These are phyloP conservation scores for Neurospora intermedia DNA, from an alignment of 495 filamentous ascomycete species.

Conservation along the genomic window DNA sequence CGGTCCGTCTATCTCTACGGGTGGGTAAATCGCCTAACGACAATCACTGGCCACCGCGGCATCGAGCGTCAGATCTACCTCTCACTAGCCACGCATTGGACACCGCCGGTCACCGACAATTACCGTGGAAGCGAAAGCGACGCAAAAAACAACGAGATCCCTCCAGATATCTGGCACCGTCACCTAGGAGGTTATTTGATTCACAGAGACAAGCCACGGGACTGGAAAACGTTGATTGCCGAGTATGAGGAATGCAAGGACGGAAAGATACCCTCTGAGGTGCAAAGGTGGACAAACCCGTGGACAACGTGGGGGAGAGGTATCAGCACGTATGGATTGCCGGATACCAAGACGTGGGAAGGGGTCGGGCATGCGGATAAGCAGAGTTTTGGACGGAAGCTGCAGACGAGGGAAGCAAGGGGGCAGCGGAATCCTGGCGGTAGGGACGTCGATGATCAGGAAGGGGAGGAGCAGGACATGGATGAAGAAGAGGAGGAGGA, in stretches of 20 bases:
- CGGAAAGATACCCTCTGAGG: conserved; percentile 13
- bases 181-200: conserved; percentile 22
- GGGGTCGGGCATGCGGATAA: conserved; percentile 23
- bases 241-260: neutral
- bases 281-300: conserved; percentile 19
- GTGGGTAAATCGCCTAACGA: conserved; percentile 17
- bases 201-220: conserved; percentile 23
- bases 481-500: neutral
- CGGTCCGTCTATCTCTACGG: conserved; percentile 23
- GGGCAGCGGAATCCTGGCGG: neutral
- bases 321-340: conserved; percentile 22
- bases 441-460: too few relatives aligned
- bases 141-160: conserved; percentile 4
- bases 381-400: conserved; percentile 14
- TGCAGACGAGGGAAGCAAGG: conserved; percentile 7
- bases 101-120: neutral
- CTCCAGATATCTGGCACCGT: conserved; percentile 22
- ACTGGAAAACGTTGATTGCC: conserved; percentile 17
- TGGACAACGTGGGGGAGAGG: conserved; percentile 26
- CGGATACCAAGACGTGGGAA: conserved; percentile 26
- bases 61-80: conserved; percentile 21
- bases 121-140: neutral
- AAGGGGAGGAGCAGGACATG: neutral
- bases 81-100: conserved; percentile 18
- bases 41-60: conserved; percentile 22